Conservation (phyloP, 352 stramenopile genomes). For the Phytophthora citricola region DNA sequence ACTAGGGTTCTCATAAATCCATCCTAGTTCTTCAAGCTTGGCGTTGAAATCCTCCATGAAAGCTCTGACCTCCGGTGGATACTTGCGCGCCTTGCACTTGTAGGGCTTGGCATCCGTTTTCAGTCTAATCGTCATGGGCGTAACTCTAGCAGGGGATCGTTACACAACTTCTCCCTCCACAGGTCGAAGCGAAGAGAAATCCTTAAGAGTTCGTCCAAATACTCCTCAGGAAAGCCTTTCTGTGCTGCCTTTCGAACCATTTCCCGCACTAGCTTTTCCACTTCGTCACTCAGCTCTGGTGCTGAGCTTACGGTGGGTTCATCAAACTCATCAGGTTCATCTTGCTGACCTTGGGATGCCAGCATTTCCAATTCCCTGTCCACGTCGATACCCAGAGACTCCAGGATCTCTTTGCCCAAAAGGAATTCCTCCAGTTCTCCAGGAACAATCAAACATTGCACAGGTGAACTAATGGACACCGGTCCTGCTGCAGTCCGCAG, state of each 20-base stretch:
- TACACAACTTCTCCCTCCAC: conserved; percentile 11
- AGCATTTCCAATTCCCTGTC: conserved; percentile 11
- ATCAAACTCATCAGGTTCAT: conserved; percentile 12
- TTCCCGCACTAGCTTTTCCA: neutral
- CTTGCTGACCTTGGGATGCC: conserved; percentile 2
- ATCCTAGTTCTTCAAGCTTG: conserved; percentile 2
- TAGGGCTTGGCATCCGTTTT: conserved; percentile 18
- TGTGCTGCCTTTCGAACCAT: neutral
- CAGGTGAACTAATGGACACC: conserved; percentile 2
- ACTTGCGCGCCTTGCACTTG: conserved; percentile 17
- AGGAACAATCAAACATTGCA: conserved; percentile 10
- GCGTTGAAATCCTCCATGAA: conserved; percentile 20
- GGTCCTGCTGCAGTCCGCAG: conserved; percentile 2
- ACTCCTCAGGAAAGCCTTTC: conserved; percentile 7
- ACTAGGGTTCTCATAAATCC: conserved; percentile 17
- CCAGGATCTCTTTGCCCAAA: conserved; percentile 10
- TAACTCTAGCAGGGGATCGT: conserved; percentile 14
- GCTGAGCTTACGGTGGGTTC: conserved; percentile 1
- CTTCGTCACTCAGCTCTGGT: neutral
- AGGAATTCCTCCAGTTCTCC: conserved; percentile 12
- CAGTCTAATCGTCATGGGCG: conserved; percentile 16
- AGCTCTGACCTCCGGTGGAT: conserved; percentile 1
- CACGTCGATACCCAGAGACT: conserved; percentile 8
- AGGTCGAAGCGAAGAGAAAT: conserved; percentile 13
- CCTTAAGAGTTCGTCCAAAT: conserved; percentile 2